Percentiles rank a stretch among this genome's conserved stretches.
phyloP scores from a whole-genome alignment of 108 stramenopile genomes.

The Nitzschia palea region DNA sequence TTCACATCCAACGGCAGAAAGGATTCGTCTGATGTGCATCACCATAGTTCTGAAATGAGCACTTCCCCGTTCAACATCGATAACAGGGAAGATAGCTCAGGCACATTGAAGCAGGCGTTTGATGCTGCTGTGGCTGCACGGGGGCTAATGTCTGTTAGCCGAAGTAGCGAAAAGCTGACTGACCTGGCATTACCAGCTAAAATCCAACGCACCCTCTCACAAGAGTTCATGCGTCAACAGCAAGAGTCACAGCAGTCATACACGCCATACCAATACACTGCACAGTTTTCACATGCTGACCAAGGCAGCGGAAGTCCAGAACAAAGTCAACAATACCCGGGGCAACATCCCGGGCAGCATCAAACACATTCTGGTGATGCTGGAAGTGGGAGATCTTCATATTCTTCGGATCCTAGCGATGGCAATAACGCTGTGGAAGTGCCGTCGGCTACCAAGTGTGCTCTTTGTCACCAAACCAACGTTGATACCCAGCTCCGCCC shows the following conservation, averaged over 20 bases:
- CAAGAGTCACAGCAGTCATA: slow-evolving; percentile 37
- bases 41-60: not conserved
- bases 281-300: slow-evolving; percentile 5
- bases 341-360: slow-evolving; percentile 35
- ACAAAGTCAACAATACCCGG: slow-evolving; percentile 43
- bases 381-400: not conserved
- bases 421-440: slow-evolving; percentile 64
- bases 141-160: slow-evolving; percentile 84
- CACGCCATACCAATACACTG: slow-evolving; percentile 14
- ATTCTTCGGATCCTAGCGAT: slow-evolving; percentile 20
- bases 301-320: not conserved
- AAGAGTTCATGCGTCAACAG: slow-evolving; percentile 78
- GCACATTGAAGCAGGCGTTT: slow-evolving; percentile 80
- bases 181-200: slow-evolving; percentile 83
- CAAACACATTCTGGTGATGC: slow-evolving; percentile 14
- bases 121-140: slow-evolving; percentile 89
- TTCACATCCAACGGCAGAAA: slow-evolving; percentile 26
- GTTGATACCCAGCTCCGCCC: slow-evolving; percentile 91
- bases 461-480: slow-evolving; percentile 63
- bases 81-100: slow-evolving; percentile 30
- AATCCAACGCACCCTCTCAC: slow-evolving; percentile 84
- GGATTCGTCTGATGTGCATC: slow-evolving; percentile 20
- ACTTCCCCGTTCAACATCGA: slow-evolving; percentile 6
- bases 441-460: slow-evolving; percentile 74
- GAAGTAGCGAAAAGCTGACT: slow-evolving; percentile 84